Percentiles rank a stretch among this genome's conserved stretches.
Evolutionary conservation across 202 grass and related monocot species (phyloP).

Genomic region (Carex sylvatica): DNA sequence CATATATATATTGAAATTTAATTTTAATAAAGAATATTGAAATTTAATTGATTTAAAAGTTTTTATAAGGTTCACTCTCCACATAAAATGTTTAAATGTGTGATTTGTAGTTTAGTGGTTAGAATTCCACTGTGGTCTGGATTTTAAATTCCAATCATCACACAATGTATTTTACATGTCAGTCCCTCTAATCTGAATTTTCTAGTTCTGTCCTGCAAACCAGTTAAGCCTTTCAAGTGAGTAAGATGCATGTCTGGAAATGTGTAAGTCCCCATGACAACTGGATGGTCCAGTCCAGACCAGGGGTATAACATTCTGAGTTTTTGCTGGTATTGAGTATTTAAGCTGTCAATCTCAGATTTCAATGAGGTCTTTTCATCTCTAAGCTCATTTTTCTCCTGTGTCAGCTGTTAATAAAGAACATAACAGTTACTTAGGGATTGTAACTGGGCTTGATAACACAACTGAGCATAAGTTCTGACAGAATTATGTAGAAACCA

Average conservation of each 20-base stretch:
- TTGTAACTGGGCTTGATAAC: neutral
- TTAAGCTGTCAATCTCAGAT: slow-evolving; percentile 69
- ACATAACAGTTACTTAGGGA: neutral
- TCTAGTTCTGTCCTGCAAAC: too few species aligned
- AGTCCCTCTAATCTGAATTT: too few species aligned
- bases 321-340: slow-evolving; percentile 65
- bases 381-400: slow-evolving; percentile 87
- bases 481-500: neutral
- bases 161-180: too few species aligned
- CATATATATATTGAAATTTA: too few species aligned
- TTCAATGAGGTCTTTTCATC: slow-evolving; percentile 82
- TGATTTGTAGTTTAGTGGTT: too few species aligned
- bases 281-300: slow-evolving; percentile 66
- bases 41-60: too few species aligned
- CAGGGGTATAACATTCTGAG: slow-evolving; percentile 59
- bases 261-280: slow-evolving; percentile 63
- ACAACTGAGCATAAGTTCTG: neutral
- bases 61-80: too few species aligned
- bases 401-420: slow-evolving; percentile 50
- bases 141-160: too few species aligned
- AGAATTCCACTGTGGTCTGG: too few species aligned
- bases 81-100: too few species aligned
- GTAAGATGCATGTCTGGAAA: slow-evolving; percentile 27
- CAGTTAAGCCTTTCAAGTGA: slow-evolving; percentile 1
- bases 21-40: too few species aligned